phyloP scores from a whole-genome alignment of 2,329 filamentous ascomycete genomes.

The Pseudogymnoascus sp. region DNA sequence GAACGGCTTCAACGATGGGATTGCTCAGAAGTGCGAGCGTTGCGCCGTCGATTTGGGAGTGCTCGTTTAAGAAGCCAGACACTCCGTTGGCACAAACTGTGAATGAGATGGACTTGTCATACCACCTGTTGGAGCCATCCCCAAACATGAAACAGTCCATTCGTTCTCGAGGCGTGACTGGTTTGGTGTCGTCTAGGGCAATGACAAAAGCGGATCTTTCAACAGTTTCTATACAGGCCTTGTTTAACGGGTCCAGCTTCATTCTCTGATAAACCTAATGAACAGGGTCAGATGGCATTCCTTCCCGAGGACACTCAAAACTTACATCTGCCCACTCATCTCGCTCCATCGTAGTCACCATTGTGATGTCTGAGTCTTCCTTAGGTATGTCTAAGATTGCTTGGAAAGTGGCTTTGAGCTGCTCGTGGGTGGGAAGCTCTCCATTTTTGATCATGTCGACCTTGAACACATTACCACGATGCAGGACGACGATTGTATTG shows the following conservation, averaged over 20 bases:
- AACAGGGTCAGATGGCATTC: background rate
- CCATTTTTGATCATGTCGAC: conserved; percentile 17
- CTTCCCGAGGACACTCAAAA: background rate
- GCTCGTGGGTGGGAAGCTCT: conserved; percentile 11
- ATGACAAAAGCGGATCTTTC: conserved; percentile 23
- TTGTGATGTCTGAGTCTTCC: conserved; percentile 17
- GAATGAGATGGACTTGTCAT: conserved; percentile 25
- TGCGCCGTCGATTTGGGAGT: conserved; percentile 21
- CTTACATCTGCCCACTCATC: conserved; percentile 22
- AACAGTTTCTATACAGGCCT: conserved; percentile 14
- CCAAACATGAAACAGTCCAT: conserved; percentile 18
- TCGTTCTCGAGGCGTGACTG: conserved; percentile 18
- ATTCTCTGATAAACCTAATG: conserved; percentile 4
- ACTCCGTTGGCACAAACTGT: conserved; percentile 23
- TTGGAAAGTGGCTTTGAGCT: conserved; percentile 20
- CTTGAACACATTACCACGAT: conserved; percentile 26
- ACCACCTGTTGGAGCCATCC: conserved; percentile 23
- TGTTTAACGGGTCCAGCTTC: conserved; percentile 16
- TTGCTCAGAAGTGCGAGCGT: conserved; percentile 13
- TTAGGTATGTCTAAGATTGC: conserved; percentile 18
- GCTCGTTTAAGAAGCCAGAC: conserved; percentile 22
- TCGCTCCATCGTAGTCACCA: conserved; percentile 23
- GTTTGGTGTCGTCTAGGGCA: conserved; percentile 22
- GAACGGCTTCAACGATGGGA: background rate
- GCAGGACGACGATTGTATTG: conserved; percentile 24